phyloP scores from a whole-genome alignment of 106 monocot species.

The Hemerocallis citrina region DNA sequence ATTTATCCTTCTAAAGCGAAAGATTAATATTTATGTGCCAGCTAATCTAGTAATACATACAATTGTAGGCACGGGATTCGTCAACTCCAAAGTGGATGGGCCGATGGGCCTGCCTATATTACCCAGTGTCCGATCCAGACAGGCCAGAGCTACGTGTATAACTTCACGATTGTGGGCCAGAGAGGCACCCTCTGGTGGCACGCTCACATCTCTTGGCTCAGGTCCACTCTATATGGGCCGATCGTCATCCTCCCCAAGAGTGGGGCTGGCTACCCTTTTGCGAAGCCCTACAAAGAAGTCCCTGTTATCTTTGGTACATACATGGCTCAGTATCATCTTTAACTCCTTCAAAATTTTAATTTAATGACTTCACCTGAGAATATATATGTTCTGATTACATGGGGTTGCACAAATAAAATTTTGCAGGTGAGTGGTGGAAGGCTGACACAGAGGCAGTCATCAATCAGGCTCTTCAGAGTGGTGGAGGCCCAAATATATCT shows the following conservation, averaged over 20 bases:
- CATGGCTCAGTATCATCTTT: too few relatives aligned
- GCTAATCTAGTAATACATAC: too few relatives aligned
- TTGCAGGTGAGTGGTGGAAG: conserved; percentile 19
- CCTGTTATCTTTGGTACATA: conserved; percentile 50
- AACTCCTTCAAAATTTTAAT: too few relatives aligned
- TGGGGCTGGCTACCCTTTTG: conserved; percentile 36
- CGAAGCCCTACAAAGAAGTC: conserved; percentile 38
- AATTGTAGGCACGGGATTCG: conserved; percentile 50
- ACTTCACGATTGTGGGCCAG: conserved; percentile 45
- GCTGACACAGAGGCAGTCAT: conserved; percentile 10
- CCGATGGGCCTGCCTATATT: conserved; percentile 45
- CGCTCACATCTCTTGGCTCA: conserved; percentile 45
- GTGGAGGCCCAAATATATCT: conserved; percentile 8
- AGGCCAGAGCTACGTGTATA: conserved; percentile 40
- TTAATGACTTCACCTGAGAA: too few relatives aligned
- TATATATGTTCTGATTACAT: too few relatives aligned
- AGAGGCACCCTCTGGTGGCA: conserved; percentile 52
- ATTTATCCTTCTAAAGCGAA: too few relatives aligned
- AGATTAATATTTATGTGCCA: too few relatives aligned
- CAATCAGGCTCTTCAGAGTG: not conserved
- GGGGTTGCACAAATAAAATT: too few relatives aligned
- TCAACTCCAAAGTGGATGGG: conserved; percentile 40
- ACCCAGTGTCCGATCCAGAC: conserved; percentile 54
- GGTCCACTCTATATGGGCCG: conserved; percentile 38
- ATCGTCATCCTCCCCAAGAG: conserved; percentile 44